These are phyloP conservation scores for Ustilago vetiveriae DNA, from an alignment of 1,284 basidiomycete genomes.

Conservation along the genomic window DNA sequence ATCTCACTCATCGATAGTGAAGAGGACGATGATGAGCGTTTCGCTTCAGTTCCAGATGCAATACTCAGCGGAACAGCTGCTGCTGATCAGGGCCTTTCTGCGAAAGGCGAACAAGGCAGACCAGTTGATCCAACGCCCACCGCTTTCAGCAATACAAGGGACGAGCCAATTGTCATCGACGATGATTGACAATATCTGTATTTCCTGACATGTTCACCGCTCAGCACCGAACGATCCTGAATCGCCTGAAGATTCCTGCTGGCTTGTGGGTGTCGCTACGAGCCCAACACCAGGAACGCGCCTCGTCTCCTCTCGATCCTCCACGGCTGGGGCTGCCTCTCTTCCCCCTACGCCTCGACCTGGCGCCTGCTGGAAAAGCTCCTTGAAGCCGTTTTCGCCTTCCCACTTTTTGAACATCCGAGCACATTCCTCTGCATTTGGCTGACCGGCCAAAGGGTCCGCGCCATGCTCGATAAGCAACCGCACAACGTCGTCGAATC, in stretches of 20 bases:
- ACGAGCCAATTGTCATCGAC: conserved; percentile 46
- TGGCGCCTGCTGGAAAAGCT: conserved; percentile 42
- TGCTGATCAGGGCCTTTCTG: neutral
- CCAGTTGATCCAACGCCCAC: neutral
- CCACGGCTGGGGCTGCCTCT: conserved; percentile 39
- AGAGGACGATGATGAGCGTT: conserved; percentile 21
- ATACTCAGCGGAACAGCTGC: neutral
- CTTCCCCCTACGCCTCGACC: conserved; percentile 45
- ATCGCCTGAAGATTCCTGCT: neutral
- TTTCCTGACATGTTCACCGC: conserved; percentile 1
- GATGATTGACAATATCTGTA: no score
- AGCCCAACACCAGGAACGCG: conserved; percentile 41
- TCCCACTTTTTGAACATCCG: conserved; percentile 64
- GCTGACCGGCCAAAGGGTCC: conserved; percentile 76
- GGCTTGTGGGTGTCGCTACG: neutral
- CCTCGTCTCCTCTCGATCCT: conserved; percentile 49
- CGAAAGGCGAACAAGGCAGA: neutral
- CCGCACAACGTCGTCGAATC: conserved; percentile 74
- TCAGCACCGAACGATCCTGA: conserved; percentile 1
- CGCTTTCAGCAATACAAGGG: conserved; percentile 2
- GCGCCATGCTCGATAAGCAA: conserved; percentile 75
- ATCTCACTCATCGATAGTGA: conserved; percentile 42
- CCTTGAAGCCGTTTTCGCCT: conserved; percentile 36
- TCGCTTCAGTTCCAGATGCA: conserved; percentile 3
- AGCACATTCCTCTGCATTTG: conserved; percentile 77